phyloP scores from a whole-genome alignment of 2,329 filamentous ascomycete genomes.

The Cephalotrichum gorgonifer region DNA sequence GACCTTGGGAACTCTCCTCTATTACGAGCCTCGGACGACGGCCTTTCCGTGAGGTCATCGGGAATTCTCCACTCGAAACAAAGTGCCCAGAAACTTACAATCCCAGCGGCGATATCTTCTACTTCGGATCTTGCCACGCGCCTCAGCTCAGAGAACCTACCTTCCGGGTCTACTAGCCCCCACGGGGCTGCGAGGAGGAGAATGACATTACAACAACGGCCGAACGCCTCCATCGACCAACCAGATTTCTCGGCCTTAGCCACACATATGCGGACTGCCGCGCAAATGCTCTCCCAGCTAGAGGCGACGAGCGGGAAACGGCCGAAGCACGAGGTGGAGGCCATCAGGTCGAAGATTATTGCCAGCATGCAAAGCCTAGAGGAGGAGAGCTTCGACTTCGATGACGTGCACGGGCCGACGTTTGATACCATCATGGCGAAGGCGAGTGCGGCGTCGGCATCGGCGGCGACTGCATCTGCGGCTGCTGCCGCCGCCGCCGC shows the following conservation, averaged over 20 bases:
- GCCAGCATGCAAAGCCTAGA: conserved; percentile 83
- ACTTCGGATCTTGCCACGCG: conserved; percentile 52
- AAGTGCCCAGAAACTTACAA: neutral
- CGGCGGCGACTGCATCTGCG: conserved; percentile 17
- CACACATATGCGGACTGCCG: conserved; percentile 79
- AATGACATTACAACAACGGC: conserved; percentile 47
- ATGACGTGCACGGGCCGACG: conserved; percentile 61
- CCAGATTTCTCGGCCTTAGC: conserved; percentile 74
- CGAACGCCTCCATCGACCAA: conserved; percentile 52
- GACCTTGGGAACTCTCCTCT: conserved; percentile 67
- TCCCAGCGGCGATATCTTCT: neutral
- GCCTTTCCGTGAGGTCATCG: conserved; percentile 19
- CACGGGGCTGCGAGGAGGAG: conserved; percentile 36
- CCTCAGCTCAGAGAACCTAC: conserved; percentile 57
- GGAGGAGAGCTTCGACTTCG: conserved; percentile 71
- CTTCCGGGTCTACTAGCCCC: conserved; percentile 60
- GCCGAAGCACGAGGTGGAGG: conserved; percentile 69
- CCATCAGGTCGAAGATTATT: conserved; percentile 78
- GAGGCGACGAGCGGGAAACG: conserved; percentile 73
- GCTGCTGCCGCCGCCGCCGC: conserved; percentile 23
- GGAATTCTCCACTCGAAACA: conserved; percentile 5
- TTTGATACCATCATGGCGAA: conserved; percentile 78
- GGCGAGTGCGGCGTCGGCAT: conserved; percentile 33
- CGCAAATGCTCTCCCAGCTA: conserved; percentile 77
- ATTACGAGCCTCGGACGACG: conserved; percentile 47